These are phyloP conservation scores for Speleostelium caveatum DNA, from an alignment of 78 protist species.

Conservation along the genomic window DNA sequence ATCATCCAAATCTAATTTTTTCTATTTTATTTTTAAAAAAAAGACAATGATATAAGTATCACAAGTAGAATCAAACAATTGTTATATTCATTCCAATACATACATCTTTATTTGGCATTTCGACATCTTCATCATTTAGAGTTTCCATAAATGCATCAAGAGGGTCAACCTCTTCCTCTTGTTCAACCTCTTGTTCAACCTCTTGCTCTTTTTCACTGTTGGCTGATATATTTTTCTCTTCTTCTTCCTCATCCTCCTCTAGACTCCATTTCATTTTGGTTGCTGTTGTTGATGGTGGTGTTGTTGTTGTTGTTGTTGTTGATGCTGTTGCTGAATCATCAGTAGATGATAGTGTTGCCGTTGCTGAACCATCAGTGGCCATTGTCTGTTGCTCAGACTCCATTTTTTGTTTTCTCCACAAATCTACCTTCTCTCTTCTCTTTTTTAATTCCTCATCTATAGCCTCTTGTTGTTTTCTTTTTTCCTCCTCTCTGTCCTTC, in stretches of 20 bases:
- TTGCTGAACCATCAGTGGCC: neutral
- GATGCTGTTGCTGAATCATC: neutral
- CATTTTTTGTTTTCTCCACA: conserved; percentile 71
- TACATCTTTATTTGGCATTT: conserved; percentile 6
- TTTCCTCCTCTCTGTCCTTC: conserved; percentile 53
- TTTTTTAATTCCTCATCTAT: conserved; percentile 71
- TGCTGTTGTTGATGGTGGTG: neutral
- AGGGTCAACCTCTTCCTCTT: conserved; percentile 88
- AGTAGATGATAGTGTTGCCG: neutral
- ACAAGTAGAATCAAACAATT: neutral
- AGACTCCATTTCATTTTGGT: conserved; percentile 46
- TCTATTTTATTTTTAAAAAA: neutral
- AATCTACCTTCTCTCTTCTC: conserved; percentile 77
- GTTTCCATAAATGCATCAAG: conserved; percentile 89
- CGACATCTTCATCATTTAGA: conserved; percentile 19
- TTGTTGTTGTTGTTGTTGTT: neutral
- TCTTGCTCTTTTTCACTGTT: neutral
- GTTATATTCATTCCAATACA: conserved; percentile 8
- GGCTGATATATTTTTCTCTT: neutral
- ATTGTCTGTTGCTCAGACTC: conserved; percentile 27
- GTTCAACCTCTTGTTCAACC: conserved; percentile 19
- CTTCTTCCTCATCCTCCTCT: conserved; percentile 34
- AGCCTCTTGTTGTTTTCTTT: conserved; percentile 14
- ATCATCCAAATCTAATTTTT: conserved; percentile 22
- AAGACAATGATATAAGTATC: neutral